These are phyloP conservation scores for Yarrowia bubula DNA, from an alignment of 805 yeast species.

Conservation along the genomic window DNA sequence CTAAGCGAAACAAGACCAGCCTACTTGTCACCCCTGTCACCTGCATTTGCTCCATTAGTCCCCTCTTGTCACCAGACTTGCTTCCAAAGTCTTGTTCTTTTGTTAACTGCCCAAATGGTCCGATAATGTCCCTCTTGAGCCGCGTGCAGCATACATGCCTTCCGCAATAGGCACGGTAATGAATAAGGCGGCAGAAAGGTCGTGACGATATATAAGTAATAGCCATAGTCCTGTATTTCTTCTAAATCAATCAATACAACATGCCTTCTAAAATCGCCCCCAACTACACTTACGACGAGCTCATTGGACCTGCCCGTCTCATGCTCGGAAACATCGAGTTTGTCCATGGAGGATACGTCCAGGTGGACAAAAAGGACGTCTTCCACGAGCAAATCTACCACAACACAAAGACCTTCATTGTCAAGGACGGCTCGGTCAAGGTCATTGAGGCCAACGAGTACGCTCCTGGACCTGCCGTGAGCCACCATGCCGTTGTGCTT, in stretches of 20 bases:
- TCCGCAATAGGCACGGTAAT: slow-evolving; percentile 1
- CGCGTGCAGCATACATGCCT: not conserved
- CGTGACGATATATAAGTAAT: no score
- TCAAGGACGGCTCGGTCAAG: slow-evolving; percentile 1
- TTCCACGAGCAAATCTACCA: slow-evolving; percentile 25
- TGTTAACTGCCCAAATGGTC: slow-evolving; percentile 6
- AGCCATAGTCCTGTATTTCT: no score
- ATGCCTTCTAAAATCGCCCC: not conserved
- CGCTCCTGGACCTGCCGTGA: slow-evolving; percentile 21
- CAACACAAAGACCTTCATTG: slow-evolving; percentile 3
- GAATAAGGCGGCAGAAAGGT: slow-evolving; percentile 4
- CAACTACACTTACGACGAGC: slow-evolving; percentile 2
- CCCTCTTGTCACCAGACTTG: not conserved
- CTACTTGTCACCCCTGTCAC: not conserved
- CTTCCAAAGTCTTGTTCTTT: not conserved
- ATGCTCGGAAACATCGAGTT: slow-evolving; percentile 10
- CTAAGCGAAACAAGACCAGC: no score
- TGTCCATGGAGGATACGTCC: slow-evolving; percentile 20
- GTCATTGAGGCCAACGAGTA: slow-evolving; percentile 13
- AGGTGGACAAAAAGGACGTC: slow-evolving; percentile 16
- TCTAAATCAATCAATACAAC: not conserved
- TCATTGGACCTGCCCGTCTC: slow-evolving; percentile 25
- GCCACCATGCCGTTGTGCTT: slow-evolving; percentile 25
- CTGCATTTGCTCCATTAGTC: not conserved
- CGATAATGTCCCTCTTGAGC: slow-evolving; percentile 6